phyloP scores from a whole-genome alignment of 352 stramenopile genomes.

The Aphanomyces stellatus region DNA sequence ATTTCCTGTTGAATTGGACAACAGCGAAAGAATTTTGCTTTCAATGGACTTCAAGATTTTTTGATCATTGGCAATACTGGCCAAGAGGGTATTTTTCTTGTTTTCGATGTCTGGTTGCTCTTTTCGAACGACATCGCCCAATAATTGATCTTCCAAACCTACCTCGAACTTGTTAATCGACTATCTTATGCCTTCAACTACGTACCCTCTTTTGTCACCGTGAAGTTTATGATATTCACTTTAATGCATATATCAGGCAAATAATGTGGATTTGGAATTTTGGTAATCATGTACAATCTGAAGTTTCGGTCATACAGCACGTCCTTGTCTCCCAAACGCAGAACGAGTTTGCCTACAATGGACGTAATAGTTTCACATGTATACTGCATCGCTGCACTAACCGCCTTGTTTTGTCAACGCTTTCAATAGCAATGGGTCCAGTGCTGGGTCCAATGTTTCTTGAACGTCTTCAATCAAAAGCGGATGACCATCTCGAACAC shows the following conservation, averaged over 20 bases:
- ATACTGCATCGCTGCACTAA: constrained; percentile 76
- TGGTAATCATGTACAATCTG: constrained; percentile 90
- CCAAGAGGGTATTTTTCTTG: constrained; percentile 88
- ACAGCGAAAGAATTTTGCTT: constrained; percentile 85
- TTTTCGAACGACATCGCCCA: constrained; percentile 86
- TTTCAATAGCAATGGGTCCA: constrained; percentile 90
- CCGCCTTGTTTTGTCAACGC: constrained; percentile 88
- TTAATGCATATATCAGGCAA: constrained; percentile 94
- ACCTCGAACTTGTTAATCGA: no score
- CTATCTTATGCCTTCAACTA: no score
- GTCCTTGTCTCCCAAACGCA: constrained; percentile 87
- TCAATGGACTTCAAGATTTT: constrained; percentile 91
- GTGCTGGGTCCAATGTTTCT: constrained; percentile 84
- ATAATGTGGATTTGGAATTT: constrained; percentile 91
- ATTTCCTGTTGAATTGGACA: constrained; percentile 88
- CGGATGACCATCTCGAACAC: constrained; percentile 83
- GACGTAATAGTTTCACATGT: constrained; percentile 71
- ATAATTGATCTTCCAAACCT: constrained; percentile 88
- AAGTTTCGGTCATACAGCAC: constrained; percentile 90
- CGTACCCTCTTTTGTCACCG: constrained; percentile 93
- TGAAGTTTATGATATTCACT: constrained; percentile 95
- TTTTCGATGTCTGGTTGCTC: constrained; percentile 90
- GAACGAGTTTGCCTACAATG: constrained; percentile 75
- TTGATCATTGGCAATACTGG: constrained; percentile 90
- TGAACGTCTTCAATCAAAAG: constrained; percentile 91